phyloP scores from a whole-genome alignment of 768 basidiomycete species.

The Leccinum aurantiacum region DNA sequence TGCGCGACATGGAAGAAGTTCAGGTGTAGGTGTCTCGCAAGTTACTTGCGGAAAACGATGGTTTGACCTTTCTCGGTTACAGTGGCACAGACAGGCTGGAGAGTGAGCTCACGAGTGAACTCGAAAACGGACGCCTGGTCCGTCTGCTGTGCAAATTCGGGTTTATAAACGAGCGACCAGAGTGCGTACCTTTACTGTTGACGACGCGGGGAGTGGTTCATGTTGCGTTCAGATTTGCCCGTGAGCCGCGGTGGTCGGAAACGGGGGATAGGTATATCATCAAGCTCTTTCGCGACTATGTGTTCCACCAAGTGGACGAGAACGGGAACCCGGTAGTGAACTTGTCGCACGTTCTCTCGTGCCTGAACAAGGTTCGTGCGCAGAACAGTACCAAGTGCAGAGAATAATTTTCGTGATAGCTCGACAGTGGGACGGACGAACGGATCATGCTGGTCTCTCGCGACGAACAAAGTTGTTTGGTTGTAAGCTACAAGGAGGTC shows the following conservation, averaged over 20 bases:
- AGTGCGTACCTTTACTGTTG: conserved; percentile 54
- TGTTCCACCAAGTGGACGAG: conserved; percentile 97
- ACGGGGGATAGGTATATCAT: conserved; percentile 98
- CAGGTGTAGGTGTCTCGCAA: conserved; percentile 53
- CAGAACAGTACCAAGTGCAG: not conserved
- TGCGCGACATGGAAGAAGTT: conserved; percentile 81
- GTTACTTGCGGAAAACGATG: not conserved
- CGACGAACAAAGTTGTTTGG: conserved; percentile 94
- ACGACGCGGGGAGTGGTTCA: conserved; percentile 1
- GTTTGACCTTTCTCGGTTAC: conserved; percentile 4
- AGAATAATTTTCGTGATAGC: conserved; percentile 41
- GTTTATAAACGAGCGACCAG: conserved; percentile 99
- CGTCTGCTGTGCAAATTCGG: conserved; percentile 91
- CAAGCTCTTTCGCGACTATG: conserved; percentile 97
- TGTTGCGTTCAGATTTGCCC: conserved; percentile 74
- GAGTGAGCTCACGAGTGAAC: conserved; percentile 77
- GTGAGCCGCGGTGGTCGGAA: conserved; percentile 95
- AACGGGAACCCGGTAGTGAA: conserved; percentile 87
- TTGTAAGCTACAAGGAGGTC: conserved; percentile 91
- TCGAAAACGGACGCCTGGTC: conserved; percentile 92
- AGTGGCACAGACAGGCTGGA: conserved; percentile 85
- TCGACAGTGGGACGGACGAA: conserved; percentile 93
- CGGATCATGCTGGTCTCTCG: conserved; percentile 91
- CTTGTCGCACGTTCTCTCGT: conserved; percentile 85
- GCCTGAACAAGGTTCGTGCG: conserved; percentile 81